phyloP scores from a whole-genome alignment of 352 stramenopile species.

The Phytophthora hibernalis region DNA sequence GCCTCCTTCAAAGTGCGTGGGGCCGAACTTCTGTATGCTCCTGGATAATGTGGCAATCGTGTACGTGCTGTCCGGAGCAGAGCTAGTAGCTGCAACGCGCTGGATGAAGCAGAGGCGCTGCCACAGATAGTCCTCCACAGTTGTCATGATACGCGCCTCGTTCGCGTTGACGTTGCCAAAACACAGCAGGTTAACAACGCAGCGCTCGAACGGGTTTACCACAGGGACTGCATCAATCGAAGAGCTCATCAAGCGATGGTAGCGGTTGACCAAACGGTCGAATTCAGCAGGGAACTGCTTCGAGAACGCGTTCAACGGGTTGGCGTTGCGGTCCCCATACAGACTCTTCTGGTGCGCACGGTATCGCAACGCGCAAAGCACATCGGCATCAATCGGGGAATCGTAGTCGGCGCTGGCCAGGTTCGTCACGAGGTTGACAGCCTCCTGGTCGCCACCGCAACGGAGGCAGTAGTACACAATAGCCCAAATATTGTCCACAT shows the following conservation, averaged over 20 bases:
- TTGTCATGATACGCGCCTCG: constrained; percentile 77
- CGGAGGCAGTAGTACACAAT: constrained; percentile 86
- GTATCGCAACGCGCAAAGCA: constrained; percentile 68
- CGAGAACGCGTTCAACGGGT: constrained; percentile 58
- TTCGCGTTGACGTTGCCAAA: constrained; percentile 83
- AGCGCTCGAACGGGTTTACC: constrained; percentile 80
- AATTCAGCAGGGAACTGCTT: constrained; percentile 78
- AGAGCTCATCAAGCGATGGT: constrained; percentile 72
- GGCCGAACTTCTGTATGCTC: constrained; percentile 82
- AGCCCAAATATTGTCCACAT: constrained; percentile 73
- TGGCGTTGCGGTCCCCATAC: constrained; percentile 44
- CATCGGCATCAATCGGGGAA: constrained; percentile 58
- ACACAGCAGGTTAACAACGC: constrained; percentile 83
- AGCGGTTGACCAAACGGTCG: constrained; percentile 65
- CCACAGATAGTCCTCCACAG: constrained; percentile 89
- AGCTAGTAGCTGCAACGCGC: constrained; percentile 42
- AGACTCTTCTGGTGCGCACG: constrained; percentile 66
- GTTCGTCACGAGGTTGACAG: constrained; percentile 59
- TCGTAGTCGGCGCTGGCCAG: constrained; percentile 40
- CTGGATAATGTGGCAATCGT: constrained; percentile 67
- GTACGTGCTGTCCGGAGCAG: constrained; percentile 63
- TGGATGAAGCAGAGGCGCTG: constrained; percentile 86
- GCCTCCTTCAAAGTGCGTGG: constrained; percentile 70
- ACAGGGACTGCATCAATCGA: constrained; percentile 78
- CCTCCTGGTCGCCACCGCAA: constrained; percentile 76